Evolutionary conservation across 176 grass and related monocot species (phyloP), one percentile per base, ranked within the genome.

Genomic region (Microstegium vimineum): DNA sequence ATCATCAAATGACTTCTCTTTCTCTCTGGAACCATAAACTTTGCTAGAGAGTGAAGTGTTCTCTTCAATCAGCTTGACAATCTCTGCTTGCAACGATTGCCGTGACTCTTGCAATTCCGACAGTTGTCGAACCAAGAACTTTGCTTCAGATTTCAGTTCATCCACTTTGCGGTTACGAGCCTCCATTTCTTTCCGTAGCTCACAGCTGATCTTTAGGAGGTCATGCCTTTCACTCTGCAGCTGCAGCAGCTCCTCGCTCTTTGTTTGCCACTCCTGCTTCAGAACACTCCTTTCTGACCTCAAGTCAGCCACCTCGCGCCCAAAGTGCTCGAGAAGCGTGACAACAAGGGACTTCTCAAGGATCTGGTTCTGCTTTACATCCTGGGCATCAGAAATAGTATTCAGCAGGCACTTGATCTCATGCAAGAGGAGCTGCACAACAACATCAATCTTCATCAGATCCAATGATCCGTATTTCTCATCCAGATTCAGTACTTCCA

Each of bases 291-390:
- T 90, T 86, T 95, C 96, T 41, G 91, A 84, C 79, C 93, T 91
- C 49, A 99, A 80, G 71, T 99, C 96, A 5, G 86, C 81, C 47
- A 99, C 91, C 80, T 95, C 91, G n/a, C 82, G 66, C 66, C 89
- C 93, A 83, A 95, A 99, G 65, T 99, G 96, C 80, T 99, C 89
- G 5, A 99, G 83, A 85, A 99, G 93, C 2, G 91, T 95, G 43
- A 95, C 85, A 56, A 98, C 84, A 71, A 99, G 81, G 4, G 96
- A 94, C 77, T 99, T 99, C 85, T 99, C 96, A 11, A 95, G 91
- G 62, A 92, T 82, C 60, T 91, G 91, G 79, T 84, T 91, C 75
- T 95, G 87, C 72, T 91, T 95, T 40, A 93, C 93, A 66, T 95
- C 96, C 62, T 95, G 89, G 23, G 91, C 89, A 56, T 94, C 93